Conservation (phyloP, 2,329 filamentous ascomycete genomes). For the Penicillium sp. region DNA sequence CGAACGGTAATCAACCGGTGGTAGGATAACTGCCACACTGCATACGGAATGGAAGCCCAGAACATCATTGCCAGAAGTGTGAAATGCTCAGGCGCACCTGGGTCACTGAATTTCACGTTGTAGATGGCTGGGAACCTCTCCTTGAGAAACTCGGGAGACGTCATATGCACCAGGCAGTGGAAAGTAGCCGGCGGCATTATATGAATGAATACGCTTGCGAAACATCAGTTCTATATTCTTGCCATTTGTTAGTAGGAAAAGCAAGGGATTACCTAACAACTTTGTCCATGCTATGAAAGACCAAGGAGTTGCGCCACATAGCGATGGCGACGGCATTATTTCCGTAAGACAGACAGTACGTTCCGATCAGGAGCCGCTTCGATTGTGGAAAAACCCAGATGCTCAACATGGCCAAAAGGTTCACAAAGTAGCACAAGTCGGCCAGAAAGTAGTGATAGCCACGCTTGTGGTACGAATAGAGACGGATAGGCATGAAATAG, state of each 20-base stretch:
- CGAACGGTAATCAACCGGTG: slow-evolving; percentile 95
- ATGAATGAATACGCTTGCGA: slow-evolving; percentile 81
- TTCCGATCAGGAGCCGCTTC: slow-evolving; percentile 85
- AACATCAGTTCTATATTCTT: neutral
- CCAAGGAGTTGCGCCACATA: slow-evolving; percentile 98
- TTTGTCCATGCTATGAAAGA: slow-evolving; percentile 98
- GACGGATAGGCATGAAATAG: slow-evolving; percentile 97
- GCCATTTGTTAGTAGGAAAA: neutral
- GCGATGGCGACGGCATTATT: slow-evolving; percentile 98
- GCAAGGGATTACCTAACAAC: slow-evolving; percentile 65
- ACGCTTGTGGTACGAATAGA: slow-evolving; percentile 82
- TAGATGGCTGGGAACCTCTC: slow-evolving; percentile 79
- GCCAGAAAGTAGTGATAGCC: slow-evolving; percentile 97
- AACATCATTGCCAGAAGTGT: slow-evolving; percentile 78
- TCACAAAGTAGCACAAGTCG: slow-evolving; percentile 98
- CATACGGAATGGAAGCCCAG: slow-evolving; percentile 91
- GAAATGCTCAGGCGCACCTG: slow-evolving; percentile 76
- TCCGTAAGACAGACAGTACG: slow-evolving; percentile 88
- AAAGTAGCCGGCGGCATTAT: slow-evolving; percentile 96
- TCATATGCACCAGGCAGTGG: slow-evolving; percentile 85
- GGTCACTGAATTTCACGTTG: slow-evolving; percentile 65
- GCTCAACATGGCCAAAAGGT: slow-evolving; percentile 73
- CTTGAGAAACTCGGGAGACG: slow-evolving; percentile 61
- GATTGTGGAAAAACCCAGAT: slow-evolving; percentile 89
- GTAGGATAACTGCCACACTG: slow-evolving; percentile 87